Base-by-base conservation (phyloP, 2,329 filamentous ascomycete species). In the Thyridium curvatum region DNA sequence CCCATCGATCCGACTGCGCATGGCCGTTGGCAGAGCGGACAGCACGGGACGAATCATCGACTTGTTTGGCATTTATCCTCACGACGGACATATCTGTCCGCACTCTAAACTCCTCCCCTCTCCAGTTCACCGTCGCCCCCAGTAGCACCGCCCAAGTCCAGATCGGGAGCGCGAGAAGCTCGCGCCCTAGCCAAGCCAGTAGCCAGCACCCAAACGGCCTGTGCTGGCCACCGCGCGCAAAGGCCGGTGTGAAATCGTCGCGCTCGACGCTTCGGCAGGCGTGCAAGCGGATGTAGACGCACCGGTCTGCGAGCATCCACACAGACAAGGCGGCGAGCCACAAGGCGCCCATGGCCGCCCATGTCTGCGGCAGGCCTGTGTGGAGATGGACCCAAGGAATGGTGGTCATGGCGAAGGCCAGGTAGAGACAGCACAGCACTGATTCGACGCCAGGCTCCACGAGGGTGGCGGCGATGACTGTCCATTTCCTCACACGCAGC, bases 401-500 rank as follows among this genome's bases (percentile, higher is more conserved):
- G 0, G 82, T 87, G 0, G 86, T 94, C 3, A 87, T 53, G 0
- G 82, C 87, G 59, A 84, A 94, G 2, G 88, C 77, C 32, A 89
- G 79, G 53, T 94, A 89, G 1, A 82, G 64, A 16, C 84, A 88
- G 62, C 89, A 96, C 1, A 97, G 56, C 28, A 98, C 74, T 18
- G 84, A 84, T 60, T 98, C 93, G 1, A 94, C 89, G 3, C 89
- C 90, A 0, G 91, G 93, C 56, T 98, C 93, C 3, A 96, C 86
- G 2, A 96, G 67, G 0, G 94, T 97, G 0, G 93, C 94, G 0
- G 84, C 69, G 2, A 87, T 74, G 12, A 98, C 93, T 0, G 91
- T 96, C 68, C 88, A 97, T 60, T 98, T 98, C 34, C 93, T 74
- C 2, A 95, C 94, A 6, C 93, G 79, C 17, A 97, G 69, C 93